Evolutionary conservation across 2,329 filamentous ascomycete genomes (phyloP), one percentile per base, ranked within the genome.

Genomic region (Endothia cerciana): DNA sequence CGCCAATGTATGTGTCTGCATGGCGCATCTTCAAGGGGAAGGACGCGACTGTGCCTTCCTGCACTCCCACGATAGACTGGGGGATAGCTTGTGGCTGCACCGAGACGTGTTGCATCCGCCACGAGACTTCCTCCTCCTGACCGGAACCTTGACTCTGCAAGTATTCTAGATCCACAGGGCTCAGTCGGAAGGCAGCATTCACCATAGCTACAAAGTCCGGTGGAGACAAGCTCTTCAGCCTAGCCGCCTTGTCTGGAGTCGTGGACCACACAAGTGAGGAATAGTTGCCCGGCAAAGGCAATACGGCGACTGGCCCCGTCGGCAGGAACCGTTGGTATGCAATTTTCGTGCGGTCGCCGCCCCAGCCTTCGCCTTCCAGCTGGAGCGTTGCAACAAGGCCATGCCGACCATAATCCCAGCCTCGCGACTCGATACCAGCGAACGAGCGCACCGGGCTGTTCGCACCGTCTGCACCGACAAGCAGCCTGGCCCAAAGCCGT

Each of bases 291-390:
- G 95, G 95, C 10, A 99, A 82, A 1, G 95, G 95, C 1, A 99
- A 87, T 80, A 98, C 89, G 22, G 95, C 95, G 61, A 98, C 88
- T 0, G 95, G 95, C 0, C 95, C 95, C 0, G 92, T 92, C 4
- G 95, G 95, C 17, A 99, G 83, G 80, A 99, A 99, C 63, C 95
- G 89, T 79, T 99, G 95, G 77, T 97, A 99, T 33, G 95, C 95
- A 59, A 90, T 93, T 75, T 91, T 93, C 72, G 74, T 80, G 59
- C 81, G 79, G 19, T 82, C 79, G 36, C 83, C 83, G 41, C 81
- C 82, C 79, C 82, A 85, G 43, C 84, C 85, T 57, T 81, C 79
- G 64, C 85, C 85, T 63, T 91, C 87, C 28, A 97, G 83, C 71
- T 90, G 83, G 19, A 99, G 81, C 1, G 94, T 97, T 62, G 95